A percentile compares a stretch with the other conserved stretches of the same genome.
Evolutionary conservation across 2,329 filamentous ascomycete species (phyloP).

Genomic region (Elsinoe australis): DNA sequence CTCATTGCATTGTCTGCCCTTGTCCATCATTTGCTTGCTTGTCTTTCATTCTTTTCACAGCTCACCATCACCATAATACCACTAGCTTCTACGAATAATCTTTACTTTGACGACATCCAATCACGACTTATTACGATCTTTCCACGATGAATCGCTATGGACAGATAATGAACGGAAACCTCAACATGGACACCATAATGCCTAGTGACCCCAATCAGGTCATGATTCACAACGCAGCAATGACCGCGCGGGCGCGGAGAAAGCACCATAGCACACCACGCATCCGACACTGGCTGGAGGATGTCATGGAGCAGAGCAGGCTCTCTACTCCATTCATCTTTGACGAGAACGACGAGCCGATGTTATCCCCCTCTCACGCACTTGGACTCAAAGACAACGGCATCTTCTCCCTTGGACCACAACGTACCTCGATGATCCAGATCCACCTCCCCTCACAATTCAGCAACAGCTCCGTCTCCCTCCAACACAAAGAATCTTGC

Average conservation of each 20-base stretch:
- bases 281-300: constrained; percentile 17
- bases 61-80: no score
- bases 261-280: constrained; percentile 10
- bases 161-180: neutral
- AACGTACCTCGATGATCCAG: neutral
- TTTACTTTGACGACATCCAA: neutral
- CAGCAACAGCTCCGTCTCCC: constrained; percentile 3
- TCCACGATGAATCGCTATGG: constrained; percentile 9
- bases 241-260: constrained; percentile 12
- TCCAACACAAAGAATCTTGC: constrained; percentile 7
- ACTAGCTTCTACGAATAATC: neutral
- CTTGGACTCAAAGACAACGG: constrained; percentile 2
- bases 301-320: constrained; percentile 16
- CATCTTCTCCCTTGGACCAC: neutral
- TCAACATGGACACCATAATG: constrained; percentile 7
- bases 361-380: constrained; percentile 1
- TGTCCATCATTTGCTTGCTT: neutral
- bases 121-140: constrained; percentile 3
- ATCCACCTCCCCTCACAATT: neutral
- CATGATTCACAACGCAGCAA: constrained; percentile 11
- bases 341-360: constrained; percentile 12
- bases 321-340: constrained; percentile 3
- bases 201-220: constrained; percentile 7
- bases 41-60: neutral
- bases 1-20: neutral